These are phyloP conservation scores for Diplosphaera chodatii DNA, from an alignment of 139 green algal genomes.

Conservation along the genomic window DNA sequence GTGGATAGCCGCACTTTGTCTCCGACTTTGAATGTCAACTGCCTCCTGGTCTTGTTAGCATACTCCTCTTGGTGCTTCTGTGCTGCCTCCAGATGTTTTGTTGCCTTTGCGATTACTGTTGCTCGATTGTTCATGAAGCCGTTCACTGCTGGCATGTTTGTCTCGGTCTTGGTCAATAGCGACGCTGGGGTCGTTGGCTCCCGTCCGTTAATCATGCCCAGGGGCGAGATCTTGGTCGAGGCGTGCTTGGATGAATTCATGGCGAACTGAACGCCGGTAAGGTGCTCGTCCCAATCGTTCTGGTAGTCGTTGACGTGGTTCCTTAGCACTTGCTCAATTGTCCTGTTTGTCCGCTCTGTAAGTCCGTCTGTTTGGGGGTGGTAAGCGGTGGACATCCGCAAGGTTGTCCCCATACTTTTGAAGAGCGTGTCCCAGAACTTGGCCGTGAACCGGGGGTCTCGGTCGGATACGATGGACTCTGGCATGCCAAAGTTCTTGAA, in stretches of 20 bases:
- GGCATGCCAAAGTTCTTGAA: constrained; percentile 22
- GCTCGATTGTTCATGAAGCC: background rate
- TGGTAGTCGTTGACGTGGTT: background rate
- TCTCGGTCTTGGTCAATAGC: background rate
- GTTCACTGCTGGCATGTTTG: background rate
- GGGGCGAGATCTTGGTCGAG: background rate
- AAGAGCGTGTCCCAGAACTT: constrained; percentile 23
- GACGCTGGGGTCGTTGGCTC: background rate
- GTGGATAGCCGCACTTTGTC: background rate
- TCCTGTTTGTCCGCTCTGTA: constrained; percentile 5
- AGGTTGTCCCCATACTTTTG: background rate
- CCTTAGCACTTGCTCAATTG: background rate
- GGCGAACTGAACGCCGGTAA: constrained; percentile 10
- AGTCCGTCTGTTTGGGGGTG: constrained; percentile 21
- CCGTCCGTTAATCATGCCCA: background rate
- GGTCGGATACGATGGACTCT: constrained; percentile 20
- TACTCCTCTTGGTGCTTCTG: background rate
- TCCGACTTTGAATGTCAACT: background rate
- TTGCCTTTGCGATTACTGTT: background rate
- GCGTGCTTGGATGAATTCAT: constrained; percentile 21
- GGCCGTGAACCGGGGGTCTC: constrained; percentile 14
- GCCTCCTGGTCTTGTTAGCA: background rate
- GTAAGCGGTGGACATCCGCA: constrained; percentile 14
- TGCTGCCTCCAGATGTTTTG: background rate
- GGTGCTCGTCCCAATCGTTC: constrained; percentile 8